These are phyloP conservation scores for Tulasnella calospora DNA, from an alignment of 768 basidiomycete genomes.

Conservation along the genomic window DNA sequence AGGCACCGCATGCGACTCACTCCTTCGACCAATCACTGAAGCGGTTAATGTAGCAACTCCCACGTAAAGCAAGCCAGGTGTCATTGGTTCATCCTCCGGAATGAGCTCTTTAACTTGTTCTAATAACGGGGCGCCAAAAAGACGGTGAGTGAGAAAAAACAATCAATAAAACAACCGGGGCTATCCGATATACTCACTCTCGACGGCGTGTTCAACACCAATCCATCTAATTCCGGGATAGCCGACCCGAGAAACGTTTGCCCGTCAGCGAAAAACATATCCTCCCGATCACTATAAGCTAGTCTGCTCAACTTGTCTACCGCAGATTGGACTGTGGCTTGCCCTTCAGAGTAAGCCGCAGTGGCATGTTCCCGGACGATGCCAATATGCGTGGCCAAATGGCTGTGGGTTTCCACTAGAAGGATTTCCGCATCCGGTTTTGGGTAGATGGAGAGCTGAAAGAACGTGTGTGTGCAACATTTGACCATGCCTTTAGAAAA, in stretches of 20 bases:
- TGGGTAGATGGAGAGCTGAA: constrained; percentile 76
- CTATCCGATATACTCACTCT: constrained; percentile 50
- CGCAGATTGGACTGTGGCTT: constrained; percentile 61
- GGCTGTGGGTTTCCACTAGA: constrained; percentile 68
- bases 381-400: constrained; percentile 73
- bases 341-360: constrained; percentile 53
- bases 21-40: constrained; percentile 78
- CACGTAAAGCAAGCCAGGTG: constrained; percentile 85
- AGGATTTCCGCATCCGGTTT: constrained; percentile 54
- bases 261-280: not conserved
- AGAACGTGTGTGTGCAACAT: not conserved
- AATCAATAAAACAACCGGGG: constrained; percentile 12
- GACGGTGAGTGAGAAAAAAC: not conserved
- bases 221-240: constrained; percentile 48
- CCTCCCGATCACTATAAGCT: not conserved
- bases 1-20: constrained; percentile 35
- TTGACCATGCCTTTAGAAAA: not conserved
- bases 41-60: constrained; percentile 84
- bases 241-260: not conserved
- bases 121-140: not conserved
- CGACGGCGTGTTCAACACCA: constrained; percentile 74
- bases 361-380: constrained; percentile 57
- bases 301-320: constrained; percentile 46
- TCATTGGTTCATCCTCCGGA: constrained; percentile 73
- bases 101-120: constrained; percentile 72